Base-by-base conservation (phyloP, 1,139 yeast species). In the Scheffersomyces lignicola region DNA sequence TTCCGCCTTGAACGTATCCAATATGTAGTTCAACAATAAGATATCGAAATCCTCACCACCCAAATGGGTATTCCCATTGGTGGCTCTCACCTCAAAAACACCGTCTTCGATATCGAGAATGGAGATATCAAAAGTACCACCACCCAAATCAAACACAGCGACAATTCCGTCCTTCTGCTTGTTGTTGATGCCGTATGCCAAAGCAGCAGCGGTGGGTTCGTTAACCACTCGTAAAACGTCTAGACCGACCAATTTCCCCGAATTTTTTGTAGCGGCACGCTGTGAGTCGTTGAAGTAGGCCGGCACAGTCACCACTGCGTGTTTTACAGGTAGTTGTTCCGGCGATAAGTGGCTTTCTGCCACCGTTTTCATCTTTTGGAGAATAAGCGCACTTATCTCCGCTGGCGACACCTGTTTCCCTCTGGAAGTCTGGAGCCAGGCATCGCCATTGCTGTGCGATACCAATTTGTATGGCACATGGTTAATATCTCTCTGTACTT, bases 41-140 rank as follows among this genome's bases (percentile, higher is more conserved):
- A 77, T 78, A 57, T 84, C 94, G 54, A 83, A 80, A 56, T 84
- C 94, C 52, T 84, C 92, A 23, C 94, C 94, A 35, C 94, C 94
- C 41, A 84, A 63, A 64, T 83, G 92, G 1, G 94, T 83, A 59
- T 84, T 84, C 42, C 94, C 94, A 59, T 82, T 81, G n/a, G 94
- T 84, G 18, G 92, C 78, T 44, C 84, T 63, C 2, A 84, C 94
- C 56, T 84, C 92, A 60, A 84, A 84, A 3, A 84, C 89, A 11
- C 90, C 90, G 49, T 79, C 84, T 47, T 83, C 92, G 34, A 84
- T 83, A 52, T 84, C 92, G 45, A 84, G 63, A 33, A 84, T 78
- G 1, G 92, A 83, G 20, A 84, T 82, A 57, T 84, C 94, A 63
- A 84, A 84, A 1, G 94, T 84, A 22, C 94, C 94, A 17, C 94